Conservation (phyloP, 1,139 yeast species). For the Saccharomyces hybrid region DNA sequence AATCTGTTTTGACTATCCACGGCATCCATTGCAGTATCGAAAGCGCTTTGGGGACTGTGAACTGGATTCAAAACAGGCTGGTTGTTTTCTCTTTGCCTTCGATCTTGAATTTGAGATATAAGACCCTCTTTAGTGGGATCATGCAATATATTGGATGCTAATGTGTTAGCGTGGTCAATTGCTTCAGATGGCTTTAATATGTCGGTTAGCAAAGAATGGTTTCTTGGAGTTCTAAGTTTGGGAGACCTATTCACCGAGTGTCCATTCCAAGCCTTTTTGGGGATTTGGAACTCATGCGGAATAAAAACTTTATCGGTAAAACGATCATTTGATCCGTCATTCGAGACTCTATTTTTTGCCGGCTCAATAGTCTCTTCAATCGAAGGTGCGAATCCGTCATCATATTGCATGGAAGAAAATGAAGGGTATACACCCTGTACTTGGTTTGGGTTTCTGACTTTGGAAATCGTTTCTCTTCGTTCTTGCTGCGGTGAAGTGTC, state of each 20-base stretch:
- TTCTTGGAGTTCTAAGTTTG: not conserved
- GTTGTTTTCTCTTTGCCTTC: not conserved
- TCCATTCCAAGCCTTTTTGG: constrained; percentile 7
- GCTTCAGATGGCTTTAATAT: not conserved
- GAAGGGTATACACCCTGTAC: not conserved
- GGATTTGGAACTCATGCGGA: constrained; percentile 11
- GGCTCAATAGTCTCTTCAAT: constrained; percentile 19
- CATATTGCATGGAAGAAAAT: constrained; percentile 6
- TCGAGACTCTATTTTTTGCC: constrained; percentile 12
- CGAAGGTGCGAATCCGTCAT: constrained; percentile 11
- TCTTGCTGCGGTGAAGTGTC: not conserved
- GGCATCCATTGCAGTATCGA: not conserved
- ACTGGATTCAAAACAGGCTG: not conserved
- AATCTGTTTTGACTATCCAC: not conserved
- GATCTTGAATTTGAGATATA: not conserved
- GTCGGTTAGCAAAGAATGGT: not conserved
- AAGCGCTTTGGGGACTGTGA: not conserved
- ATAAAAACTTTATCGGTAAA: constrained; percentile 3
- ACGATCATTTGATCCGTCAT: not conserved
- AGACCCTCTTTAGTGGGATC: not conserved
- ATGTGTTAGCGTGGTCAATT: not conserved
- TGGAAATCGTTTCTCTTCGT: not conserved
- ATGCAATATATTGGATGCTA: not conserved
- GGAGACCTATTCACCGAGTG: not conserved
- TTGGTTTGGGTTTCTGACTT: not conserved